Evolutionary conservation across 2,329 filamentous ascomycete species (phyloP), one percentile per base, ranked within the genome.

Genomic region (Aspergillus piperis): DNA sequence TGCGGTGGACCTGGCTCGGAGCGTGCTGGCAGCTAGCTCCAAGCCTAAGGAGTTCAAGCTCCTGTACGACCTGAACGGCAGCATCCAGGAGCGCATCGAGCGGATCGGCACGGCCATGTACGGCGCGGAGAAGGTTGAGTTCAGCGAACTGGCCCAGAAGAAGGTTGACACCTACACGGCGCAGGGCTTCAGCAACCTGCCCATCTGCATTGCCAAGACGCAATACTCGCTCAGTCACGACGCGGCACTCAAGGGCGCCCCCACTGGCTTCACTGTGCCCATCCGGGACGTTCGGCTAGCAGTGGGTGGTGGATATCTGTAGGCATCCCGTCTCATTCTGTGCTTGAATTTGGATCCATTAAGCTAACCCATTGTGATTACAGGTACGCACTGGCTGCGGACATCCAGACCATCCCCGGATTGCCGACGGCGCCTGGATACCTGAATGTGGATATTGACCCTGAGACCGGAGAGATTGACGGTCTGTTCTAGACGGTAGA

Each of bases 361-460:
- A 4, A 36, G 72, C 78, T 83, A 73, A 83, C 64, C 54, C 7
- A 58, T 67, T 61, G 62, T 41, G 19, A 39, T 6, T 50, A 48
- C 66, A 90, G 90, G 57, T 97, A 96, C 70, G 95, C 95, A 6
- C 84, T 98, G 63, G 95, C 95, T 57, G 95, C 95, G 13, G 95
- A 99, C 73, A 98, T 99, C 67, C 95, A 98, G 82, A 99, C 95
- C 1, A 99, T 99, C 65, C 95, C 95, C 13, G 95, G 95, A 63
- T 82, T 99, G 65, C 94, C 94, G 8, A 98, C 95, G 8, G 94
- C 94, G 19, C 95, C 94, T 8, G 95, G 95, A 10, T 98, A 98
- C 74, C 82, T 98, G 63, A 97, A 97, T 71, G 93, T 97, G 49
- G 94, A 97, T 68, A 83, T 88, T 47, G 89, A 94, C 70, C 79